Base-by-base conservation (phyloP, 371 early-diverging fungal species). In the Dinochytrium kinnereticum region DNA sequence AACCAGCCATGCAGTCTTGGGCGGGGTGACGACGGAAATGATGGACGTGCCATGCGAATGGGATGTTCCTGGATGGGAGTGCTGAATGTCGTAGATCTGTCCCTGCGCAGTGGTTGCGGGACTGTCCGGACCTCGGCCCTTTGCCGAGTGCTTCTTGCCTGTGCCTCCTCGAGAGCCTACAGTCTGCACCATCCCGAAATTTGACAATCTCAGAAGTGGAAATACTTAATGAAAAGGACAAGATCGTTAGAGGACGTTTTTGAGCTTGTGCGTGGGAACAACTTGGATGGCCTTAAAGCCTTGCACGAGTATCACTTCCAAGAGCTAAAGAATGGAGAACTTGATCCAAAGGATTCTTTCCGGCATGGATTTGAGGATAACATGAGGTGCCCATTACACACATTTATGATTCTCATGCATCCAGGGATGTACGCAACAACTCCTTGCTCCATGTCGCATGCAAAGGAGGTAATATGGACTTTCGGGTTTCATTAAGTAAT, bases 391-490 rank as follows among this genome's bases (percentile, higher is more conserved):
- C 13, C 55, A 26, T 10, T 44, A 13, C 49, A 44, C 21, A 13
- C 13, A 44, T 44, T 10, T 44, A 13, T 21, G 49, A 44, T 44
- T 21, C 24, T 15, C 61, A 24, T 13, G 61, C 34, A 19, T 19
- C 19, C 24, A 78, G 80, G 26, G 81, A 83, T 65, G 50, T 77
- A 26, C 74, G 78, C 21, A 77, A 81, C 31, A 73, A 81, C 51
- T 76, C 80, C 15, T 50, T 78, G 7, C 70, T 84, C 21, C 84
- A 84, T 70, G 64, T 77, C 10, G 81, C 84, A 5, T 71, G 74
- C 61, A 55, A 77, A 65, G 5, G 73, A 24, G 77, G 84, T 81
- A 64, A 59, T 36, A 33, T 2, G 5, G 7, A 7, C 38, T 0
- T 61, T 19, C 51, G n/a, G n/a, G 17, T 67, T 37, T 0, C 44